These are phyloP conservation scores for Pseudomassariella vexata DNA, from an alignment of 2,329 filamentous ascomycete genomes.

Conservation along the genomic window DNA sequence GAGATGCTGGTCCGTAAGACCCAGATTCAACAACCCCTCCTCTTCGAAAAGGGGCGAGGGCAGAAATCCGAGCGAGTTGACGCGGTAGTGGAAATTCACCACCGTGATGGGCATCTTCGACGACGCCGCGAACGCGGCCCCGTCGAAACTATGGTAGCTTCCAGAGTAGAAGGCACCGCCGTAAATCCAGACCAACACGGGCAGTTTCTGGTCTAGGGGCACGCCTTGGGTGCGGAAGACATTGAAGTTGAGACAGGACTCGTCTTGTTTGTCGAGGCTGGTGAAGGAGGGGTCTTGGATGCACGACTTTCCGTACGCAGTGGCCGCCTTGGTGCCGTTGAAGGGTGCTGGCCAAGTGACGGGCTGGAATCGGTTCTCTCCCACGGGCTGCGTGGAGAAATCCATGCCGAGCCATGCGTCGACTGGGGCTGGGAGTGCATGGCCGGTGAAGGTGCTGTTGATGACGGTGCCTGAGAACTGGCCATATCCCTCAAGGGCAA, in stretches of 20 bases:
- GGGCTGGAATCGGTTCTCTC: conserved; percentile 32
- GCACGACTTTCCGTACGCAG: conserved; percentile 33
- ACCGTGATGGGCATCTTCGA: too few species aligned
- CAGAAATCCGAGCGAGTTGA: conserved; percentile 22
- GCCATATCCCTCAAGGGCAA: conserved; percentile 31
- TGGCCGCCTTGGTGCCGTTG: conserved; percentile 30
- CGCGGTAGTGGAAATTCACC: conserved; percentile 21
- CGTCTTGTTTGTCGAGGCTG: conserved; percentile 19
- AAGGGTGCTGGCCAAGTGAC: conserved; percentile 34
- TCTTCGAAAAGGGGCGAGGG: conserved; percentile 13
- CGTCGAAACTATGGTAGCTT: too few species aligned
- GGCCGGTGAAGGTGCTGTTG: conserved; percentile 26
- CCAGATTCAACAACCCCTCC: conserved; percentile 17
- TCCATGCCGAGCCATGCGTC: conserved; percentile 44
- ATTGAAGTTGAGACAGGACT: conserved; percentile 34
- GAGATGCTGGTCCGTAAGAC: conserved; percentile 14
- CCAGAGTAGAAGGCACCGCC: too few species aligned
- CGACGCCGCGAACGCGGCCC: too few species aligned
- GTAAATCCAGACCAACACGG: too few species aligned
- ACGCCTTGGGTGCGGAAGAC: conserved; percentile 29
- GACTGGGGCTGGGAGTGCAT: conserved; percentile 25
- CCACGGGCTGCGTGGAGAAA: conserved; percentile 35
- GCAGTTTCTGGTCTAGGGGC: conserved; percentile 26
- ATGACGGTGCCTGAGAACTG: conserved; percentile 31
- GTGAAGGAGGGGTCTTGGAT: conserved; percentile 28